These are phyloP conservation scores for sweet orange (Citrus sinensis) DNA, from an alignment of 345 rosid species.

Conservation along the genomic window DVS_A1.0 CM039163.1:48588001-48588500, in stretches of 20 bases:
- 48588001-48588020: slow-evolving; percentile 77
- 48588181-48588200: slow-evolving; percentile 56
- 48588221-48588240: slow-evolving; percentile 52
- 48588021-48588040: slow-evolving; percentile 92
- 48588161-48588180: slow-evolving; percentile 71
- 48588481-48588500: slow-evolving; percentile 94
- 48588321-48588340: not conserved
- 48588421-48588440: slow-evolving; percentile 72
- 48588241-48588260: slow-evolving; percentile 64
- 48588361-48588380: not conserved
- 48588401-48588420: slow-evolving; percentile 57
- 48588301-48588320: slow-evolving; percentile 22
- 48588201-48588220: slow-evolving; percentile 77
- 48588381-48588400: too few relatives aligned
- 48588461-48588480: slow-evolving; percentile 70
- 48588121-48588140: not conserved
- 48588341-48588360: not conserved
- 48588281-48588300: slow-evolving; percentile 60
- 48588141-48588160: not conserved
- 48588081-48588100: not conserved
- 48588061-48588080: not conserved
- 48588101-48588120: too few relatives aligned
- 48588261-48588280: slow-evolving; percentile 88
- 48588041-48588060: slow-evolving; percentile 32
- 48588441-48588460: slow-evolving; percentile 58